phyloP scores from a whole-genome alignment of 2,329 filamentous ascomycete genomes.

The Hypoxylon sp. region DNA sequence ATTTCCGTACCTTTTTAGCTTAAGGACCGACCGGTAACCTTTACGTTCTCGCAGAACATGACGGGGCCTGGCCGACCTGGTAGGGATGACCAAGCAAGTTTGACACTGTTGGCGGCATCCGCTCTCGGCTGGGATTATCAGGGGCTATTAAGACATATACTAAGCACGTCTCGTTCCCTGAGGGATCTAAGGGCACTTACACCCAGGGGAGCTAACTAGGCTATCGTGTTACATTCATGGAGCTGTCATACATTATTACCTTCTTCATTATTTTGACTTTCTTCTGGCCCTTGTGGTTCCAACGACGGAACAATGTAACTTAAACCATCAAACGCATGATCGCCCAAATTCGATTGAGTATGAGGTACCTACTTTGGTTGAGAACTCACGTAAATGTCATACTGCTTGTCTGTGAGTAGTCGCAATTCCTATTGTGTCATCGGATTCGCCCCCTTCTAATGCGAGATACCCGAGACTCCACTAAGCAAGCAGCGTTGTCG shows the following conservation, averaged over 20 bases:
- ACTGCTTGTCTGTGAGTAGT: neutral
- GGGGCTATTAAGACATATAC: constrained; percentile 12
- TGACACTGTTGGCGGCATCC: constrained; percentile 62
- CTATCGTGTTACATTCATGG: neutral
- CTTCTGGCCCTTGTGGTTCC: neutral
- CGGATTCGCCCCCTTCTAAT: neutral
- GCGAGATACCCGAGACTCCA: neutral
- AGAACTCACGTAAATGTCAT: too few relatives aligned
- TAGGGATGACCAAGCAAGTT: constrained; percentile 63
- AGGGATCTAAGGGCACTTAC: constrained; percentile 47
- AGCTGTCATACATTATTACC: neutral
- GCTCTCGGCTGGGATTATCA: constrained; percentile 59
- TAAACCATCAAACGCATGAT: neutral
- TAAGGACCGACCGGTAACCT: neutral
- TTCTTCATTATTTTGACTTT: neutral
- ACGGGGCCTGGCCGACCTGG: constrained; percentile 62
- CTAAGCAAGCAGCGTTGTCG: neutral
- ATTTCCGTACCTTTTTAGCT: neutral
- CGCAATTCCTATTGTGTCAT: neutral
- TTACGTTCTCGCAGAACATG: constrained; percentile 42
- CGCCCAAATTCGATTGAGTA: neutral
- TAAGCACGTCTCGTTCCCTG: constrained; percentile 8
- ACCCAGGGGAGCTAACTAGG: neutral
- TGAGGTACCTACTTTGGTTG: too few relatives aligned
- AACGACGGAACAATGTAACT: too few relatives aligned